Percentiles rank a stretch among this genome's conserved stretches.
Conservation (phyloP, 139 green algal species). For the Pleodorina starrii region DNA sequence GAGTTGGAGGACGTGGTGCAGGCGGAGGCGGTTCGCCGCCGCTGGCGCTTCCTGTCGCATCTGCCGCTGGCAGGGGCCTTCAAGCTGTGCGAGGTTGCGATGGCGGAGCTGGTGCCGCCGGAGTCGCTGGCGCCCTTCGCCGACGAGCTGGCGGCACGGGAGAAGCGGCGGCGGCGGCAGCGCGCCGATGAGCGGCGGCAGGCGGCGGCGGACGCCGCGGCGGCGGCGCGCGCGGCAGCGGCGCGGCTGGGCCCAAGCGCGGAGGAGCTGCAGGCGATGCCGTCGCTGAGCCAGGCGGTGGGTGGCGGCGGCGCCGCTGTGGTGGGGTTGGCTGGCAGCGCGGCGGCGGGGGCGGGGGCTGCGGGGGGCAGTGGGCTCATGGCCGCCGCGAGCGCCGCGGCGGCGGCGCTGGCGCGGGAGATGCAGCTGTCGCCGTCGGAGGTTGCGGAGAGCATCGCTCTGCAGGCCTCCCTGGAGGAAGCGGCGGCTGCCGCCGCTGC, state of each 20-base stretch:
- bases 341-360: neutral
- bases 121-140: constrained; percentile 78
- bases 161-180: constrained; percentile 63
- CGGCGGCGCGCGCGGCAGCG: constrained; percentile 51
- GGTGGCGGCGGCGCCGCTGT: neutral
- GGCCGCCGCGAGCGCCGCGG: constrained; percentile 27
- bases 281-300: constrained; percentile 15
- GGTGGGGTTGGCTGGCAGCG: too few species aligned
- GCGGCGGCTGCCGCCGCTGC: neutral
- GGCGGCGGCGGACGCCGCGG: constrained; percentile 61
- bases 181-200: constrained; percentile 29
- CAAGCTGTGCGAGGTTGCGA: constrained; percentile 71
- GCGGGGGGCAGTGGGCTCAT: neutral
- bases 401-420: constrained; percentile 37
- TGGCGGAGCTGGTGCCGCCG: constrained; percentile 59
- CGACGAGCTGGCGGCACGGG: constrained; percentile 74
- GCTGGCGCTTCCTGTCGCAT: constrained; percentile 76
- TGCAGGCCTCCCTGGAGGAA: constrained; percentile 52
- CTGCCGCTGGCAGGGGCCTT: constrained; percentile 76
- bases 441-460: constrained; percentile 48
- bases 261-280: constrained; percentile 70
- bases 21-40: constrained; percentile 47
- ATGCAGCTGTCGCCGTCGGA: constrained; percentile 32
- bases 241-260: constrained; percentile 55
- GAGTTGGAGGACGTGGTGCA: constrained; percentile 82